These are phyloP conservation scores for Populus nigra DNA, from an alignment of 345 rosid genomes.

Conservation along the genomic window DNA sequence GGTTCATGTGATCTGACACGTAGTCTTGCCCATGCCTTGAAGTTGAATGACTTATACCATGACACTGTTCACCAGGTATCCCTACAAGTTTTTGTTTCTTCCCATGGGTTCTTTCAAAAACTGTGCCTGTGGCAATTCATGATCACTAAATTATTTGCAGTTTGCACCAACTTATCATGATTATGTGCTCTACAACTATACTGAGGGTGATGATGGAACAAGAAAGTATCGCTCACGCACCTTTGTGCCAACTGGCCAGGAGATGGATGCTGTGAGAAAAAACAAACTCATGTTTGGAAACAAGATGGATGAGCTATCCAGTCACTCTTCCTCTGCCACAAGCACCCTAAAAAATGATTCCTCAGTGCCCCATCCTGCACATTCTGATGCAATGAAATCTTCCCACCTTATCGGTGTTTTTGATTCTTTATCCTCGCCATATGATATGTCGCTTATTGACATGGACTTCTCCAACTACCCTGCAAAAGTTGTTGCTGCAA, in stretches of 20 bases:
- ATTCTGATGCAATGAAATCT: conserved; percentile 58
- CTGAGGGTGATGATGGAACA: conserved; percentile 81
- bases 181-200: conserved; percentile 87
- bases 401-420: conserved; percentile 66
- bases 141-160: conserved; percentile 37
- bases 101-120: not conserved
- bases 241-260: conserved; percentile 96
- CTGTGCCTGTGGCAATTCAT: not conserved
- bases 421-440: conserved; percentile 45
- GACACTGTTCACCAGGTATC: conserved; percentile 97
- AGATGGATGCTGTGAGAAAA: conserved; percentile 90
- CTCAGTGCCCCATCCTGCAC: conserved; percentile 33
- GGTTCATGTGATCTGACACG: conserved; percentile 64
- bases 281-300: conserved; percentile 62
- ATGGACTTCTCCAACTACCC: conserved; percentile 81
- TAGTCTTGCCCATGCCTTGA: conserved; percentile 86
- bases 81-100: not conserved
- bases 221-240: conserved; percentile 87
- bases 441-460: conserved; percentile 88
- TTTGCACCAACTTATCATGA: conserved; percentile 97
- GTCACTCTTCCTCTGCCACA: conserved; percentile 60
- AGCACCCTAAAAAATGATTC: conserved; percentile 48
- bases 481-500: conserved; percentile 70
- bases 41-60: conserved; percentile 90
- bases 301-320: conserved; percentile 73